phyloP scores from a whole-genome alignment of 2,329 filamentous ascomycete species.

The Exophiala sideris region DNA sequence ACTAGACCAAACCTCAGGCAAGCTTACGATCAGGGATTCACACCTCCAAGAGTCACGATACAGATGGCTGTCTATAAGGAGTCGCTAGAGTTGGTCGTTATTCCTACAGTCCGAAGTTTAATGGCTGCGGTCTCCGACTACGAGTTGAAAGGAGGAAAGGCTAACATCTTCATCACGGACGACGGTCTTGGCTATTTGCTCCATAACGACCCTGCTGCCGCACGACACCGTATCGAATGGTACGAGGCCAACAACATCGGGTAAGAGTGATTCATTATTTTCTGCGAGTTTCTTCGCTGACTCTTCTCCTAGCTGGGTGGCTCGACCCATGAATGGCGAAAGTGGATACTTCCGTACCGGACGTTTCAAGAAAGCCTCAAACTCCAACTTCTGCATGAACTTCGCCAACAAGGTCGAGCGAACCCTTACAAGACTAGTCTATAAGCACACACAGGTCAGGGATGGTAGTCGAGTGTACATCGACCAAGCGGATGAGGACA shows the following conservation, averaged over 20 bases:
- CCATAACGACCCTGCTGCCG: constrained; percentile 16
- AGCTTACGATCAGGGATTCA: constrained; percentile 39
- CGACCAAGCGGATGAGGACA: constrained; percentile 15
- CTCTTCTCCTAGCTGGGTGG: too few species aligned
- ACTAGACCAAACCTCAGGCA: constrained; percentile 75
- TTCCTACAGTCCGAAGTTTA: constrained; percentile 54
- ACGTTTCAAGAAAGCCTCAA: constrained; percentile 12
- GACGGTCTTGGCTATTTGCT: constrained; percentile 38
- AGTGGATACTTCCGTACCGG: constrained; percentile 17
- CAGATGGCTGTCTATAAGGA: constrained; percentile 89
- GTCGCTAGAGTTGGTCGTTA: constrained; percentile 65
- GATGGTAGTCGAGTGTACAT: constrained; percentile 16
- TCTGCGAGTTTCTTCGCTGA: too few species aligned
- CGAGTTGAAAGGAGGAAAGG: constrained; percentile 51
- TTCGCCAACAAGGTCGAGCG: constrained; percentile 15
- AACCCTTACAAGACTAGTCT: constrained; percentile 14
- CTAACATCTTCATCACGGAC: constrained; percentile 38
- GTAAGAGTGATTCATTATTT: too few species aligned
- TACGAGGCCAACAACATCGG: constrained; percentile 50
- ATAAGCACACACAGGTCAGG: constrained; percentile 10
- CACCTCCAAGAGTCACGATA: constrained; percentile 62
- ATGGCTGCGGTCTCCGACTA: constrained; percentile 58
- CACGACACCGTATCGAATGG: constrained; percentile 44
- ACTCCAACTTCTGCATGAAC: constrained; percentile 13
- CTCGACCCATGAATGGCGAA: constrained; percentile 46